A percentile compares a stretch with the other conserved stretches of the same genome.
These are phyloP conservation scores for Ruellia speciosa DNA, from an alignment of 305 asterid genomes.

Conservation along the genomic window DNA sequence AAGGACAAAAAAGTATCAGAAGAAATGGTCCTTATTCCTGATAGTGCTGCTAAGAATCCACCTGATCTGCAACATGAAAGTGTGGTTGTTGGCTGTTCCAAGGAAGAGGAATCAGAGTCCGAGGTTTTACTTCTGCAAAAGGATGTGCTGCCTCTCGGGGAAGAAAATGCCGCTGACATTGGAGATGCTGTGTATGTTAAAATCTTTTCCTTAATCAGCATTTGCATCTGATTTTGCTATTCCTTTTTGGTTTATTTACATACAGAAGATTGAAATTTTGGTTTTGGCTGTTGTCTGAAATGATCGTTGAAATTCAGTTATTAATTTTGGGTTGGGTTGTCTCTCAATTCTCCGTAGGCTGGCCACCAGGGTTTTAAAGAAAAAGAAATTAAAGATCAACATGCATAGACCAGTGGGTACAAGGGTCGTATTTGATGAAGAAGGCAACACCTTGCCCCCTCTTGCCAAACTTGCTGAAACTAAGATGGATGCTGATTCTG, in stretches of 20 bases:
- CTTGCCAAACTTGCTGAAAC: conserved; percentile 55
- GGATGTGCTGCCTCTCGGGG: conserved; percentile 26
- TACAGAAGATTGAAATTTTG: background rate
- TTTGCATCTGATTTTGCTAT: background rate
- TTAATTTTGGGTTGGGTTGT: conserved; percentile 1
- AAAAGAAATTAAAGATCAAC: conserved; percentile 83
- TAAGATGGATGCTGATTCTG: conserved; percentile 27
- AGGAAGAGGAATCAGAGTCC: conserved; percentile 23
- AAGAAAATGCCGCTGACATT: conserved; percentile 24
- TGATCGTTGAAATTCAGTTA: conserved; percentile 1
- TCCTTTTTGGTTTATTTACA: background rate
- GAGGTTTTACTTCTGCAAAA: conserved; percentile 35
- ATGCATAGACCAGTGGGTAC: conserved; percentile 72
- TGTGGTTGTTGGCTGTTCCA: conserved; percentile 17
- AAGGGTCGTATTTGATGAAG: conserved; percentile 81
- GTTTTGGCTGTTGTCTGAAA: conserved; percentile 4
- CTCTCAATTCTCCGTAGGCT: conserved; percentile 33
- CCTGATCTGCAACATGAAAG: conserved; percentile 25
- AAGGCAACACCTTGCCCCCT: conserved; percentile 68
- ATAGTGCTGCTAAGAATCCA: conserved; percentile 30
- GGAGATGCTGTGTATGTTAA: conserved; percentile 34
- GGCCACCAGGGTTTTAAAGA: conserved; percentile 58
- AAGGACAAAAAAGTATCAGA: conserved; percentile 51
- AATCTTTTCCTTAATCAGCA: conserved; percentile 10
- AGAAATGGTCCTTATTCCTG: conserved; percentile 42